Evolutionary conservation across 805 yeast species (phyloP).

Genomic region (Cyberlindnera galapagoensis): DNA sequence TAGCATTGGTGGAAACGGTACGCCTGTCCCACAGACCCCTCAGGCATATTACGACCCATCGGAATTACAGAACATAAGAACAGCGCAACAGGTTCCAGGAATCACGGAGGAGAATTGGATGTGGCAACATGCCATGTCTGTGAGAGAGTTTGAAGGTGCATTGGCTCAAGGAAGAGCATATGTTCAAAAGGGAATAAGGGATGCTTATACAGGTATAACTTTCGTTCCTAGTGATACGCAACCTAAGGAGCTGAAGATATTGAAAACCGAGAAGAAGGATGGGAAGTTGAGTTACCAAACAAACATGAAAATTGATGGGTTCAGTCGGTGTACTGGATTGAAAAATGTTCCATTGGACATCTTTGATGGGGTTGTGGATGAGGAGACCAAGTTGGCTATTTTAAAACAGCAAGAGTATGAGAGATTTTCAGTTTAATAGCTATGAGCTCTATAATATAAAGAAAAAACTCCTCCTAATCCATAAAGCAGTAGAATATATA

Average conservation of each 20-base stretch:
- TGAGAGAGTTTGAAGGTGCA: slow-evolving; percentile 62
- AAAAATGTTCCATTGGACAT: slow-evolving; percentile 49
- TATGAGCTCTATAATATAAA: not conserved
- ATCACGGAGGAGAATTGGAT: slow-evolving; percentile 75
- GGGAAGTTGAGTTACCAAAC: slow-evolving; percentile 40
- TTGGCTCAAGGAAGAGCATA: slow-evolving; percentile 52
- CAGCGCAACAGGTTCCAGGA: slow-evolving; percentile 11
- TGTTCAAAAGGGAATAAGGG: slow-evolving; percentile 57
- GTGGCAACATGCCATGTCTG: slow-evolving; percentile 74
- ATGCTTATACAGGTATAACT: slow-evolving; percentile 76
- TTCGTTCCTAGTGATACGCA: slow-evolving; percentile 75
- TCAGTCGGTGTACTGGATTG: slow-evolving; percentile 59
- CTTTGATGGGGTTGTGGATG: slow-evolving; percentile 51
- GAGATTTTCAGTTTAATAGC: slow-evolving; percentile 1
- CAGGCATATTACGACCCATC: slow-evolving; percentile 17
- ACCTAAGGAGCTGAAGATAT: slow-evolving; percentile 37
- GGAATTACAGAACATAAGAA: slow-evolving; percentile 21
- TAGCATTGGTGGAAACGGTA: too few species aligned
- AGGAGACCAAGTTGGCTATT: slow-evolving; percentile 54
- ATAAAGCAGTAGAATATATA: not conserved
- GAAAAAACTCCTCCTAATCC: not conserved
- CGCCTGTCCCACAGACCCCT: slow-evolving; percentile 6
- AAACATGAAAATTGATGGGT: slow-evolving; percentile 38
- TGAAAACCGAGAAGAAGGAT: slow-evolving; percentile 17
- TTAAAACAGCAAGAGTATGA: slow-evolving; percentile 43